A percentile compares a stretch with the other conserved stretches of the same genome.
Conservation (phyloP, 352 stramenopile species). For the Pythium inflatum region DNA sequence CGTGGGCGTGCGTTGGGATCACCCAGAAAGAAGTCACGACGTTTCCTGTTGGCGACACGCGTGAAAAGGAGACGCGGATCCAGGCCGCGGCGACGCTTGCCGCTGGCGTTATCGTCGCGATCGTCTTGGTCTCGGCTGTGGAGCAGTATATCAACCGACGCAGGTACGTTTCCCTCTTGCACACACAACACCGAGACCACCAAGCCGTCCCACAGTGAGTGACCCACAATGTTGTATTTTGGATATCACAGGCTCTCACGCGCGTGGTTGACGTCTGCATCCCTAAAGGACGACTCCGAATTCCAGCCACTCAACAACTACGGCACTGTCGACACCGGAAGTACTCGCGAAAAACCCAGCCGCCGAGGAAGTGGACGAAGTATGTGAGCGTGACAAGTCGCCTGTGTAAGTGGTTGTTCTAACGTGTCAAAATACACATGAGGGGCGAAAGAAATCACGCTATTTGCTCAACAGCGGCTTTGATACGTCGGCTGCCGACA, state of each 20-base stretch:
- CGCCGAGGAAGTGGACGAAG: constrained; percentile 15
- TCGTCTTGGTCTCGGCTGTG: constrained; percentile 18
- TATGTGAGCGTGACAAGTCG: constrained; percentile 13
- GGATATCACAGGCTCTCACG: constrained; percentile 31
- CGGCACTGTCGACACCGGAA: constrained; percentile 22
- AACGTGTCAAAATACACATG: too few relatives aligned
- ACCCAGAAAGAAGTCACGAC: constrained; percentile 42
- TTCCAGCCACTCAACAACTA: constrained; percentile 16
- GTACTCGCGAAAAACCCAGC: neutral
- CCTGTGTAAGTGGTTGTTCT: constrained; percentile 16
- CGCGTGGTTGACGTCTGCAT: constrained; percentile 27
- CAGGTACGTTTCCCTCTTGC: constrained; percentile 28
- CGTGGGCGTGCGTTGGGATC: constrained; percentile 57
- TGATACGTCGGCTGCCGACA: neutral
- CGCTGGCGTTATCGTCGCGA: constrained; percentile 19
- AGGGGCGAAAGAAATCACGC: neutral
- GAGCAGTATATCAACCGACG: constrained; percentile 8
- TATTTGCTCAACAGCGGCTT: neutral
- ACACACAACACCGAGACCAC: constrained; percentile 37
- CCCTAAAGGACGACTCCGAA: constrained; percentile 27
- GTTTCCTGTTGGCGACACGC: constrained; percentile 27
- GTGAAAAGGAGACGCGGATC: constrained; percentile 43
- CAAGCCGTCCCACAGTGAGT: constrained; percentile 30
- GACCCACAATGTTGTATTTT: constrained; percentile 2
- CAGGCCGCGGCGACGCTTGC: constrained; percentile 49